Percentiles rank a stretch among this genome's conserved stretches.
Evolutionary conservation across 371 early-diverging fungal species (phyloP).

Genomic region (Rhizopus arrhizus): DNA sequence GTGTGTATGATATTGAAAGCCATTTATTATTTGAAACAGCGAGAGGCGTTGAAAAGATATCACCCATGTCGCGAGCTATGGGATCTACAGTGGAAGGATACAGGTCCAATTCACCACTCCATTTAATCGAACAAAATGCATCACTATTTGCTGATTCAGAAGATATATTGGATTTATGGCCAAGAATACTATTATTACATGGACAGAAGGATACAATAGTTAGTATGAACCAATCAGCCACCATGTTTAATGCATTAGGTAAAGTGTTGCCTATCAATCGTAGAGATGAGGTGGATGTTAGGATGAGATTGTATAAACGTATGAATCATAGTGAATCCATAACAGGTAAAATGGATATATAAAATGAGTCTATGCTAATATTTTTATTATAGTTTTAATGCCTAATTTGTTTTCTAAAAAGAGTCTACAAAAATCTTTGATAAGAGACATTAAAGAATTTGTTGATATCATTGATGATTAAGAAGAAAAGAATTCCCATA

Average conservation of each 20-base stretch:
- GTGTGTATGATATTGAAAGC: slow-evolving; percentile 67
- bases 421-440: slow-evolving; percentile 30
- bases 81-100: slow-evolving; percentile 42
- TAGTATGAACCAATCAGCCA: slow-evolving; percentile 41
- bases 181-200: slow-evolving; percentile 48
- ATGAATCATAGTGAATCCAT: slow-evolving; percentile 50
- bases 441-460: slow-evolving; percentile 49
- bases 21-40: slow-evolving; percentile 66
- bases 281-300: slow-evolving; percentile 46
- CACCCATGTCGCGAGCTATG: slow-evolving; percentile 75
- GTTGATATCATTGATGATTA: slow-evolving; percentile 32
- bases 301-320: slow-evolving; percentile 47
- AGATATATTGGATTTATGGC: slow-evolving; percentile 36
- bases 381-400: slow-evolving; percentile 38
- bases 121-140: slow-evolving; percentile 30
- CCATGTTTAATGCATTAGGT: slow-evolving; percentile 47
- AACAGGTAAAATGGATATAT: slow-evolving; percentile 28
- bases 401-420: slow-evolving; percentile 31
- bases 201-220: slow-evolving; percentile 51
- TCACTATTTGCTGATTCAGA: slow-evolving; percentile 35
- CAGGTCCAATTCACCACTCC: slow-evolving; percentile 40
- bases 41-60: slow-evolving; percentile 73
- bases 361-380: background rate
- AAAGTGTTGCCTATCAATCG: slow-evolving; percentile 38
- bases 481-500: slow-evolving; percentile 26